Evolutionary conservation across 2,329 filamentous ascomycete species (phyloP).

Genomic region (Orbilia javanica): DNA sequence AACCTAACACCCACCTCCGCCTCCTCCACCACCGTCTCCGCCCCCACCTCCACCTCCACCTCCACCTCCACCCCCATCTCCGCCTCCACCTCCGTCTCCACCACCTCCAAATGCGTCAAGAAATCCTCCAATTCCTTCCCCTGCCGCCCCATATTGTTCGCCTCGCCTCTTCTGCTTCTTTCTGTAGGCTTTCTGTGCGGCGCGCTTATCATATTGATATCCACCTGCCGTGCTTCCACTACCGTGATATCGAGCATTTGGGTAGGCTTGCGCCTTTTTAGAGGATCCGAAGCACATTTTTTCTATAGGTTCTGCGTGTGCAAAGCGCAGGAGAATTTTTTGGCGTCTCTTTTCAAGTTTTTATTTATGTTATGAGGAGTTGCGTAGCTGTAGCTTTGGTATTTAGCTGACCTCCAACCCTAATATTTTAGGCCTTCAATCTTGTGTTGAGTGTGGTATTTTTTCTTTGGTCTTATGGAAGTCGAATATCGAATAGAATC

Average conservation of each 20-base stretch:
- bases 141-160: conserved; percentile 2
- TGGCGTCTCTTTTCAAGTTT: background rate
- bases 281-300: conserved; percentile 57
- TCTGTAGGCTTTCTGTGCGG: conserved; percentile 32
- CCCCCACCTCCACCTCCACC: conserved; percentile 15
- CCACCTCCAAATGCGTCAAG: conserved; percentile 11
- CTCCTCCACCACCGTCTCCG: background rate
- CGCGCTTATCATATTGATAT: conserved; percentile 28
- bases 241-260: conserved; percentile 51
- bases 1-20: background rate
- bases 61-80: background rate
- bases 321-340: background rate
- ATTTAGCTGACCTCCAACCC: too few species aligned
- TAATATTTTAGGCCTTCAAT: too few species aligned
- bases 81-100: background rate
- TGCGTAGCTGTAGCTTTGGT: too few species aligned
- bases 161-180: conserved; percentile 32
- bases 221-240: conserved; percentile 33
- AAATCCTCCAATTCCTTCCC: conserved; percentile 28
- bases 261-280: conserved; percentile 9
- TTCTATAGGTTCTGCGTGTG: background rate
- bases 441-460: too few species aligned
- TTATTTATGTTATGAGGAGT: background rate
- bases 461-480: too few species aligned
- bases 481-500: too few species aligned